Evolutionary conservation across 371 early-diverging fungal genomes (phyloP), one percentile per base, ranked within the genome.

Genomic region (Saksenaea vasiformis): DNA sequence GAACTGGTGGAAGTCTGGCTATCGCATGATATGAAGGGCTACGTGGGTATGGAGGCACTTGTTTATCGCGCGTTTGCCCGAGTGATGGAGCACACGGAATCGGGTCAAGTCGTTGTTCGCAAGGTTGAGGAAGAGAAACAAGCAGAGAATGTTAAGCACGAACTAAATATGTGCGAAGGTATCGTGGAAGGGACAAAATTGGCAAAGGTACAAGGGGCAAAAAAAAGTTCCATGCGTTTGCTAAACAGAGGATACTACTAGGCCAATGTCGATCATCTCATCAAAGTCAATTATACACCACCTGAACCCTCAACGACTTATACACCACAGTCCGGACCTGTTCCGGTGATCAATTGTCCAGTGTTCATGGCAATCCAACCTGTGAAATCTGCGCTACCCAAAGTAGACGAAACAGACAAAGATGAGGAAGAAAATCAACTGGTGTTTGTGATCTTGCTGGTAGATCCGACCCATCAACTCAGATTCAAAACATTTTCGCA

Each of bases 11-110:
- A 87, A 65, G 79, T 89, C 9, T 87, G 84, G 84, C 60, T 89
- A 58, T 73, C 86, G 3, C 87, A 87, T 65, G 85, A 85, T 59
- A 86, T 87, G 84, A 78, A 78, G 7, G 89, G 87, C 1, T 86
- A 87, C 64, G 68, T 70, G 24, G 87, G 86, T 15, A 54, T 88
- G 43, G 89, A 86, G 39, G 71, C 85, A 1, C 63, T 86, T 1
- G 87, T 87, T 7, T 82, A 87, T 73, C 85, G 81, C 39, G 73
- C 87, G 2, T 88, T 88, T 68, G 80, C 85, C 28, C 78, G 85
- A 56, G 83, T 88, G 34, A 88, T 88, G 89, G 89, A 87, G 37
- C 85, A 88, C 43, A 87, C 87, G 15, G 89, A 88, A 60, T 79
- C 85, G 13, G 89, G 89, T 5, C 87, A 87, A 54, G 86, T 88